These are phyloP conservation scores for Rhizophagus prolifer DNA, from an alignment of 192 early-diverging fungal genomes.

Conservation along the genomic window DNA sequence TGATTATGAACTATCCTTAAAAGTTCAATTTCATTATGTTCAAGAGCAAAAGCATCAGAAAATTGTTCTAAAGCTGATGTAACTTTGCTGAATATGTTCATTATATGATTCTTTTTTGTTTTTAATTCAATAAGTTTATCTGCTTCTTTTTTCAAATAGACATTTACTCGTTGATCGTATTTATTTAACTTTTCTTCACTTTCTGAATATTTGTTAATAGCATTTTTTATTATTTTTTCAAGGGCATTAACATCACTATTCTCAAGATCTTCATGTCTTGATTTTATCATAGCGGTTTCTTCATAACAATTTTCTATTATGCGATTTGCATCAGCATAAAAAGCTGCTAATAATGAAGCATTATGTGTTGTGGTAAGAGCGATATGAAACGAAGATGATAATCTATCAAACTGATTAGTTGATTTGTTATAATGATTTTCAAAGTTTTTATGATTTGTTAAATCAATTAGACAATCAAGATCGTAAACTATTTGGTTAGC, in stretches of 20 bases:
- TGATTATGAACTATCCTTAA: constrained; percentile 38
- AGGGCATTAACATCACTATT: background rate
- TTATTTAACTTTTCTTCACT: background rate
- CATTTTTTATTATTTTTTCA: background rate
- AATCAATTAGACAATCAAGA: background rate
- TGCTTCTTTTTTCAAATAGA: constrained; percentile 9
- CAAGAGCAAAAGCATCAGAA: constrained; percentile 7
- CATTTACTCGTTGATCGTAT: background rate
- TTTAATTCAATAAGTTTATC: constrained; percentile 21
- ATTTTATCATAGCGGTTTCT: constrained; percentile 4
- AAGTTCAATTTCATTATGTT: constrained; percentile 27
- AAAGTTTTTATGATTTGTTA: constrained; percentile 18
- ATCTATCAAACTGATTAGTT: background rate
- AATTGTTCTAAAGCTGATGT: constrained; percentile 9
- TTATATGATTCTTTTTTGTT: constrained; percentile 20
- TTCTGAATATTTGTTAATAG: constrained; percentile 1
- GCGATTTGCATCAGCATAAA: constrained; percentile 17
- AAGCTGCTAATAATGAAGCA: constrained; percentile 24
- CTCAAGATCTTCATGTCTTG: constrained; percentile 19
- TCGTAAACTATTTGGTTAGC: background rate
- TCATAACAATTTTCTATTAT: constrained; percentile 16
- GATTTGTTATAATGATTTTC: constrained; percentile 1
- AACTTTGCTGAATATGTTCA: constrained; percentile 12
- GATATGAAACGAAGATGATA: background rate
- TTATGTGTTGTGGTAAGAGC: constrained; percentile 20